Base-by-base conservation (phyloP, 176 grass and related monocot genomes). In the sorghum (Sorghum bicolor) region DNA sequence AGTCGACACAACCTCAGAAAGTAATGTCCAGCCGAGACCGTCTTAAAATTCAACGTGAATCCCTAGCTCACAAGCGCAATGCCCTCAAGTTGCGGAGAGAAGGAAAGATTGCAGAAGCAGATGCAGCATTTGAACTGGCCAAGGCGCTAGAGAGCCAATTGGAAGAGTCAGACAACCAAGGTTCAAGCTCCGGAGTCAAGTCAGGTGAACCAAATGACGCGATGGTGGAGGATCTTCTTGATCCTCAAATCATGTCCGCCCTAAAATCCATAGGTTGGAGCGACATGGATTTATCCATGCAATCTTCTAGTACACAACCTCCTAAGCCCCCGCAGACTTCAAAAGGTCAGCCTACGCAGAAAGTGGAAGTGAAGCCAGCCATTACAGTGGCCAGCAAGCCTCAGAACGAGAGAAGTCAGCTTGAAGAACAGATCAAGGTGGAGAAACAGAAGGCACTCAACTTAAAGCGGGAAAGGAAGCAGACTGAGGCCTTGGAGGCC, bases 11-110 rank as follows among this genome's bases (percentile, higher is more conserved):
- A 28, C 53, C 87, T 72, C 82, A 52, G 14, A 94, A 93, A 77
- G 84, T 87, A 84, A 79, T 90, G 53, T 84, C 95, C 43, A 88
- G 86, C 67, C 95, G 92, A 45, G 95, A 94, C 53, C 86, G 90
- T 34, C 89, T 98, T 10, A 94, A 88, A 78, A 93, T 95, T 73
- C 95, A 95, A 72, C 92, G 92, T 39, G 90, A 98, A 79, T 98
- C 95, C 74, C 89, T 98, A 0, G 78, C 90, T 48, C 92, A 95
- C 84, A 98, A 95, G 60, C 92, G 95, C 73, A 98, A 91, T 10
- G 92, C 95, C 3, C 90, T 98, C 38, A 98, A 98, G 84, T 73
- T 98, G 72, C 81, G 95, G 36, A 93, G 95, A 79, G 95, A 91
- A 78, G 95, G 95, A 69, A 98, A 91, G 86, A 86, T 83, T 3